A percentile compares a stretch with the other conserved stretches of the same genome.
phyloP scores from a whole-genome alignment of 2,329 filamentous ascomycete genomes.

The Pestalotiopsis sp. region DNA sequence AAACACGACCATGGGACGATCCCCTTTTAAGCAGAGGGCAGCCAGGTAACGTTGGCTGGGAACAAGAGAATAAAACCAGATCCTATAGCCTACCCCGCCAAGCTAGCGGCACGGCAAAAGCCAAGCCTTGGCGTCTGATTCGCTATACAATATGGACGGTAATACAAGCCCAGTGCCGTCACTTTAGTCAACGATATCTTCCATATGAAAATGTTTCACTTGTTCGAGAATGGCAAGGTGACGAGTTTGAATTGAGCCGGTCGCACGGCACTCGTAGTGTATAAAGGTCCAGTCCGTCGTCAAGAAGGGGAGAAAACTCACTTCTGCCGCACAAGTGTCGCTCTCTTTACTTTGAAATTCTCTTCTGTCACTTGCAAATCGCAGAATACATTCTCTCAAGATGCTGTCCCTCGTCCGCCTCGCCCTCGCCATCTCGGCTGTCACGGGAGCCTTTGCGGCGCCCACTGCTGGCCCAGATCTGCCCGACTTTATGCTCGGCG shows the following conservation, averaged over 20 bases:
- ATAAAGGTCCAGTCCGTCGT: background rate
- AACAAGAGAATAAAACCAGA: background rate
- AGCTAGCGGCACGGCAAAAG: slow-evolving; percentile 1
- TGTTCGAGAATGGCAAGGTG: background rate
- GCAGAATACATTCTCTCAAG: background rate
- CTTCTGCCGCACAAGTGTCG: background rate
- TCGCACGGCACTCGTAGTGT: background rate
- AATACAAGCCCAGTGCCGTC: background rate
- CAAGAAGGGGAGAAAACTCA: background rate
- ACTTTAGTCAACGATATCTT: background rate
- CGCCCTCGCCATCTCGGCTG: slow-evolving; percentile 24
- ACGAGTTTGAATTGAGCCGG: background rate
- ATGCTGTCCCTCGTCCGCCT: slow-evolving; percentile 28
- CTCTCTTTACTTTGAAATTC: background rate
- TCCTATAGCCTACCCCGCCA: background rate
- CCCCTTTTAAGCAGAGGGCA: no score
- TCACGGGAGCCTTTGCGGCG: slow-evolving; percentile 24
- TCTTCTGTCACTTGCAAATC: no score
- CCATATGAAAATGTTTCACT: background rate
- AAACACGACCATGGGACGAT: no score
- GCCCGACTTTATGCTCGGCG: slow-evolving; percentile 30
- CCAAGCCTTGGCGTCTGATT: slow-evolving; percentile 4
- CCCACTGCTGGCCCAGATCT: slow-evolving; percentile 23
- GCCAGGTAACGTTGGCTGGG: no score
- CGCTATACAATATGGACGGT: slow-evolving; percentile 1